Conservation (phyloP, 768 basidiomycete species). For the Sporobolomyces pararoseus region DNA sequence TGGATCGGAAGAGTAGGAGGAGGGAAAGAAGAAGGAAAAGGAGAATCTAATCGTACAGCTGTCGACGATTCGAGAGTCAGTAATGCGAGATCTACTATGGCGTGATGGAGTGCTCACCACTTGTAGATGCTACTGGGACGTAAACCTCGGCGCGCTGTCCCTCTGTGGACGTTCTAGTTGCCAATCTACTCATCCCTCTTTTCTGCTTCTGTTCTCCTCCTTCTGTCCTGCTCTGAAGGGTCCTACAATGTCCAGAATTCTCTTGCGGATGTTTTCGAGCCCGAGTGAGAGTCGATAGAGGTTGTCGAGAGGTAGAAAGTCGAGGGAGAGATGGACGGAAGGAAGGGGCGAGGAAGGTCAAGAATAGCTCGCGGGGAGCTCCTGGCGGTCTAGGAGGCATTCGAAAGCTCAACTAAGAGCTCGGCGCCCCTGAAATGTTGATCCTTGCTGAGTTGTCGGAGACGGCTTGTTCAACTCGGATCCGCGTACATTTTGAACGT, state of each 20-base stretch:
- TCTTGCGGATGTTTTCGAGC: background rate
- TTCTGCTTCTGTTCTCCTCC: background rate
- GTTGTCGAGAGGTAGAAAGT: background rate
- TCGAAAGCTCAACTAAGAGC: background rate
- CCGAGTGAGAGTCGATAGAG: background rate
- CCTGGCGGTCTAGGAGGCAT: background rate
- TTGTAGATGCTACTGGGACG: slow-evolving; percentile 18
- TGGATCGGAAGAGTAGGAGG: background rate
- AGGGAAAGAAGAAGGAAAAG: background rate
- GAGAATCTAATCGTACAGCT: slow-evolving; percentile 27
- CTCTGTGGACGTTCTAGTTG: background rate
- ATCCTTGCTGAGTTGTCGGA: no score
- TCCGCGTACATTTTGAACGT: no score
- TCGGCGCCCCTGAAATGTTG: no score
- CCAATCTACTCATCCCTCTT: background rate
- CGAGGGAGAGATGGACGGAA: slow-evolving; percentile 6
- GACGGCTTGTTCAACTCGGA: no score
- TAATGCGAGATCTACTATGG: background rate
- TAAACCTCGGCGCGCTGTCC: background rate
- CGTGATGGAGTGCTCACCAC: slow-evolving; percentile 5
- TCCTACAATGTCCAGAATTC: no score
- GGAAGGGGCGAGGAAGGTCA: slow-evolving; percentile 12
- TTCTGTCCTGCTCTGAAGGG: background rate
- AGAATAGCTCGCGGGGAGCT: slow-evolving; percentile 4
- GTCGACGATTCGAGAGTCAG: background rate